Evolutionary conservation across 2,329 filamentous ascomycete genomes (phyloP), one percentile per base, ranked within the genome.

Genomic region (Alternaria sp.): DNA sequence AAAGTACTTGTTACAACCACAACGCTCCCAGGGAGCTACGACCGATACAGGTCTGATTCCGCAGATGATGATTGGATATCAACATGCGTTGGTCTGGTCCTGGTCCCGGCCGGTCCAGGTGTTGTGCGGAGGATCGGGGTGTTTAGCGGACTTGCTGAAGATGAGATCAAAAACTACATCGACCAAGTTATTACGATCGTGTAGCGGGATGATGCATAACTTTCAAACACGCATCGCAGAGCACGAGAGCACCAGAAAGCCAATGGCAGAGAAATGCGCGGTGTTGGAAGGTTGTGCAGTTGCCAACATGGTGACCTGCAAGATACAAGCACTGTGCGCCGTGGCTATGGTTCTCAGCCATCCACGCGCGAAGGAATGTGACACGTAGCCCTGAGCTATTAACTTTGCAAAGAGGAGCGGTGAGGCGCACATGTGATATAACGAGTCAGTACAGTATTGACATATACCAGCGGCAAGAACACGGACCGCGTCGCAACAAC

Each of bases 121-220:
- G 4, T 26, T 2, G 39, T n/a, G 3, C 39, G 29, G 24, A 34
- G 17, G 4, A 34, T 46, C 2, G 29, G 29, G 6, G 5, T 0
- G 2, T 46, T 46, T 14, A 0, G 0, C 0, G 2, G 1, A 3
- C 17, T 34, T 3, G 0, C 1, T 0, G 1, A 5, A 14, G 6
- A 14, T 9, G 4, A 2, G 13, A 5, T 46, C 2, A 2, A 6
- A 34, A 1, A 34, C 4, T 0, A 4, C 2, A 5, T n/a, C 1
- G 44, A 46, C 5, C 29, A 41, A 1, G 39, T 26, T 9, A 26
- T 41, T 0, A 26, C 39, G 0, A 41, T 41, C 6, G 39, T 24
- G 24, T 29, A 9, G 29, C n/a, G 5, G 4, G 0, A 29, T 2
- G 0, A 13, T 10, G 1, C 4, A 21, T n/a, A 9, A 1, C 0